Evolutionary conservation across 495 filamentous ascomycete genomes (phyloP), one percentile per base, ranked within the genome.

Genomic region (Massariosphaeria phaeospora): DNA sequence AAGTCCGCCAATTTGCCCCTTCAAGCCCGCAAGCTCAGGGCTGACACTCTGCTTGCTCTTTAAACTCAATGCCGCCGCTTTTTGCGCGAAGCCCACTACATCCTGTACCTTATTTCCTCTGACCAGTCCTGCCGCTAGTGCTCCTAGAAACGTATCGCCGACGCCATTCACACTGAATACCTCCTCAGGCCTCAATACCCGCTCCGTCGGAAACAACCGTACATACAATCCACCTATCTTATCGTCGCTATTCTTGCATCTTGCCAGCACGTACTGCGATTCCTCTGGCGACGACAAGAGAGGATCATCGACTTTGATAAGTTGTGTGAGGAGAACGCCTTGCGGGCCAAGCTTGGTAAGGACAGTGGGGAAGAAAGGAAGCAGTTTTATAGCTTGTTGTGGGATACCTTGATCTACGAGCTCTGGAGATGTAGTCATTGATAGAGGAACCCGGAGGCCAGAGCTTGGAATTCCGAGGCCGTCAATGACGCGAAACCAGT

Each of bases 91-190:
- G 44, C 75, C 67, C 18, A 82, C 61, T 48, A 80, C 44, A 40
- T 75, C 69, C 34, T 76, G 72, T n/a, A 77, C 64, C 62, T 63
- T 71, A 2, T 69, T 68, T 5, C 76, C 79, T 41, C 53, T 70
- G 4, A 74, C 73, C 59, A 86, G 63, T 18, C 86, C 85, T 1
- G 89, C 83, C 20, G 95, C 71, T 27, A 95, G 34, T 13, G 88
- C 84, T 2, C 91, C 93, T 1, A 93, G 72, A 59, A 96, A 88
- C 0, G 93, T 97, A 71, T 98, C 93, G 4, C 93, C 93, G 0
- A 89, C 90, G 0, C 91, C 93, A 66, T 96, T 98, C 11, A 96
- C 93, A 57, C 86, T 91, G 11, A 91, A 83, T 3, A 95, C 74
- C 25, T 89, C 79, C 13, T 76, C 67, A 0, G 70, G 59, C 10